Evolutionary conservation across 2,329 filamentous ascomycete genomes (phyloP).

Genomic region (Ophiostoma quercus): DNA sequence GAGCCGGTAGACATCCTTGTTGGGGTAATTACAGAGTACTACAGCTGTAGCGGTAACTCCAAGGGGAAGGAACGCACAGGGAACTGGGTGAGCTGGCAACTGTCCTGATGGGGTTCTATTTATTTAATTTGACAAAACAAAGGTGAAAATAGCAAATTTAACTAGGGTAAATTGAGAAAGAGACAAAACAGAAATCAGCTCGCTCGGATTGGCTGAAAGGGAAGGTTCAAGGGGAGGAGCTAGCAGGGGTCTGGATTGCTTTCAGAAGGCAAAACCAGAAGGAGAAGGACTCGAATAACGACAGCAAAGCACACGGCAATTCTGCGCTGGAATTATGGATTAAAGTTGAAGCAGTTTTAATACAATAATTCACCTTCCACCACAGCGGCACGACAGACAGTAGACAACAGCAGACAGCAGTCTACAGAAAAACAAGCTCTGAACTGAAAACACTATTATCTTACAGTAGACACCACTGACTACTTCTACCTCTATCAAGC

Average conservation of each 20-base stretch:
- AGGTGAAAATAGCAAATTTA: not conserved
- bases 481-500: not conserved
- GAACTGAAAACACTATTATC: too few relatives aligned
- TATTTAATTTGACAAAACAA: not conserved
- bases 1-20: not conserved
- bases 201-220: slow-evolving; percentile 25
- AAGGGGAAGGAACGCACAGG: not conserved
- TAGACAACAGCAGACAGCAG: not conserved
- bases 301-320: not conserved
- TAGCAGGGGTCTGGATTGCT: slow-evolving; percentile 5
- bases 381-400: not conserved
- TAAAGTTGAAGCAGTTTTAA: not conserved
- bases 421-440: not conserved
- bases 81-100: slow-evolving; percentile 6
- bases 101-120: not conserved
- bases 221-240: not conserved
- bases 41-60: not conserved
- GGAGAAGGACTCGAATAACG: too few relatives aligned
- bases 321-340: not conserved
- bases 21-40: not conserved
- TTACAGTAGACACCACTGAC: not conserved
- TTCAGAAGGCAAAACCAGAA: too few relatives aligned
- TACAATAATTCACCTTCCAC: not conserved
- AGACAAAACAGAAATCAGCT: slow-evolving; percentile 22
- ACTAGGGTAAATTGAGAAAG: not conserved